Evolutionary conservation across 768 basidiomycete genomes (phyloP), one percentile per base, ranked within the genome.

Genomic region (Scleroderma bovista): DNA sequence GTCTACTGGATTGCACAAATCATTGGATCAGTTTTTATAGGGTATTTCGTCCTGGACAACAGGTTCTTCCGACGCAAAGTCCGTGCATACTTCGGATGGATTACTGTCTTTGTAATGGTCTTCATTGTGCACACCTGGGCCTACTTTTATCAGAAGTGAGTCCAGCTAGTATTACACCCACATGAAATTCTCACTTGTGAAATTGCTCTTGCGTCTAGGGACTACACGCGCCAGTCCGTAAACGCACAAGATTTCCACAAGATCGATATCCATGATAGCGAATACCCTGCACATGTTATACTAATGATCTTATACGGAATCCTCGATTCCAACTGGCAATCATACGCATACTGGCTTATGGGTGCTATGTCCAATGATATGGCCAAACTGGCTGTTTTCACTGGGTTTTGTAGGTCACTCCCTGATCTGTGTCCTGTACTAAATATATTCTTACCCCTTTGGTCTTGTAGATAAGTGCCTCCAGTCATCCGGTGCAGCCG

Each of bases 341-440:
- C 85, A 3, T 81, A 80, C 0, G 81, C 81, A 3, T 89, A 90
- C 65, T 89, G 86, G 86, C 74, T 88, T 57, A 86, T 88, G 79
- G 89, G 90, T 26, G 84, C 86, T 12, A 87, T 93, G 84, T 88
- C 86, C 15, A 90, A 92, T 51, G 79, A 89, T 59, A 80, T 86
- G 3, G 77, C 75, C 4, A 88, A 87, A 64, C 77, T 93, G 19
- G 88, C 90, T 0, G 78, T 89, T 62, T 85, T 92, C 61, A 70
- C 84, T 15, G 90, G 90, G 32, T 87, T 93, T 57, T 92, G 88
- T 90, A 57, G 56, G 85, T 77, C n/a, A n/a, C n/a, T n/a, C n/a
- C n/a, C n/a, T n/a, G n/a, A n/a, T n/a, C n/a, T n/a, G n/a, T n/a
- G n/a, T n/a, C n/a, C n/a, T n/a, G n/a, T n/a, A n/a, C n/a, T n/a